These are phyloP conservation scores for Calonectria leucothoes DNA, from an alignment of 2,329 filamentous ascomycete species.

Conservation along the genomic window DNA sequence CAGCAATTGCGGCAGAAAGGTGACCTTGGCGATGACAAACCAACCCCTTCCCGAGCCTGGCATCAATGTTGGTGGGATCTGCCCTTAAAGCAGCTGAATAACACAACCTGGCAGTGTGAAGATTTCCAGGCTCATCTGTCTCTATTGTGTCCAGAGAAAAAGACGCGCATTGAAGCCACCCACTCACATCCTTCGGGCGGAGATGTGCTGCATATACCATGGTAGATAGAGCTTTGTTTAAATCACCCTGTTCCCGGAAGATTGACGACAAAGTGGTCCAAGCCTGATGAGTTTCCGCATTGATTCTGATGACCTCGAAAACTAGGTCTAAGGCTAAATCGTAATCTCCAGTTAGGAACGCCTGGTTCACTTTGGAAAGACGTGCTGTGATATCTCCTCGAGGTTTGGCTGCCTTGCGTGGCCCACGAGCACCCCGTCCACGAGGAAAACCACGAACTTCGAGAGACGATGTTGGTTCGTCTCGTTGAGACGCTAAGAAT, in stretches of 20 bases:
- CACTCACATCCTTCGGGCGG: slow-evolving; percentile 68
- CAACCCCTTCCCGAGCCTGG: slow-evolving; percentile 69
- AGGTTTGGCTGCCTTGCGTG: slow-evolving; percentile 73
- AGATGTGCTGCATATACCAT: slow-evolving; percentile 72
- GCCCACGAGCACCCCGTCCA: slow-evolving; percentile 54
- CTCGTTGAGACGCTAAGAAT: slow-evolving; percentile 53
- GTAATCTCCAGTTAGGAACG: slow-evolving; percentile 73
- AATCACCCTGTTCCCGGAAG: slow-evolving; percentile 69
- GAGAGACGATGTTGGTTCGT: slow-evolving; percentile 33
- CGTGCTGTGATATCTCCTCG: slow-evolving; percentile 77
- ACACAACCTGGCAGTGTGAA: slow-evolving; percentile 67
- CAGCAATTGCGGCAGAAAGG: slow-evolving; percentile 63
- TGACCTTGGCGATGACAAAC: slow-evolving; percentile 68
- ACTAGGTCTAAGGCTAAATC: slow-evolving; percentile 68
- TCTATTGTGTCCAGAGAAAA: slow-evolving; percentile 65
- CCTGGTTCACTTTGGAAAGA: slow-evolving; percentile 74
- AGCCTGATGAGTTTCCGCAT: slow-evolving; percentile 74
- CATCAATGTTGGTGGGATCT: slow-evolving; percentile 67
- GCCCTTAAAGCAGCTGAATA: slow-evolving; percentile 70
- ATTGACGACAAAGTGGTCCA: slow-evolving; percentile 73
- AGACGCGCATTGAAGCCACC: slow-evolving; percentile 70
- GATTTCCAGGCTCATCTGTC: slow-evolving; percentile 59
- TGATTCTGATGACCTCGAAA: slow-evolving; percentile 74
- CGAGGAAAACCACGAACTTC: slow-evolving; percentile 35
- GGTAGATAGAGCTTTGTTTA: slow-evolving; percentile 67